Evolutionary conservation across 1,139 yeast genomes (phyloP).

Genomic region (Groenewaldozyma sp.): DNA sequence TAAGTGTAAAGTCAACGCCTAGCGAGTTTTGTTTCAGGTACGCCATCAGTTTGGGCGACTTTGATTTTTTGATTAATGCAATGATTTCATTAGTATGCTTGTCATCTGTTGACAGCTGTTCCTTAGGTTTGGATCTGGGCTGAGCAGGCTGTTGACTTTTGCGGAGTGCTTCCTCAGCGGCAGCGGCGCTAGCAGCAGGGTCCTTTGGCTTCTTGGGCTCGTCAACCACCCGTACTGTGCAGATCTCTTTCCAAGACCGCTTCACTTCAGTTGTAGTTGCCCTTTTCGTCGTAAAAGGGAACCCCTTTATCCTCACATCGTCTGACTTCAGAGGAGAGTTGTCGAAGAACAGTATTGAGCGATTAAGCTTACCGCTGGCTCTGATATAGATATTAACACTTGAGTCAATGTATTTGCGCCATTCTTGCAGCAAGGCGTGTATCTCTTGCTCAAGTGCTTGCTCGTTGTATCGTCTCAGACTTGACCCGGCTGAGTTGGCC

Average conservation of each 20-base stretch:
- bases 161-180: conserved; percentile 10
- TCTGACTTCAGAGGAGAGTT: conserved; percentile 37
- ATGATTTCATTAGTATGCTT: conserved; percentile 51
- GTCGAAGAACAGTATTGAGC: conserved; percentile 50
- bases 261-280: conserved; percentile 80
- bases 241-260: conserved; percentile 73
- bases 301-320: conserved; percentile 32
- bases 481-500: conserved; percentile 94
- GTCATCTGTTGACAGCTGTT: conserved; percentile 15
- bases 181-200: conserved; percentile 19
- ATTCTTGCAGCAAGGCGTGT: conserved; percentile 50
- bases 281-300: conserved; percentile 86
- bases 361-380: conserved; percentile 69
- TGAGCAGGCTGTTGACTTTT: conserved; percentile 16
- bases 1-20: conserved; percentile 40
- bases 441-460: conserved; percentile 73
- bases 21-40: conserved; percentile 54
- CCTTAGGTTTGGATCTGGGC: conserved; percentile 22
- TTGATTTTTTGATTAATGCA: conserved; percentile 56
- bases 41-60: conserved; percentile 63
- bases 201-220: conserved; percentile 42
- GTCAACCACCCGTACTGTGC: conserved; percentile 49
- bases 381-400: conserved; percentile 71
- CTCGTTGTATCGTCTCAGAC: conserved; percentile 82
- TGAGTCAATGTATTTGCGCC: conserved; percentile 49